Percentiles rank a stretch among this genome's conserved stretches.
Evolutionary conservation across 257 asterid genomes (phyloP).

Genomic region (Petrea volubilis): DNA sequence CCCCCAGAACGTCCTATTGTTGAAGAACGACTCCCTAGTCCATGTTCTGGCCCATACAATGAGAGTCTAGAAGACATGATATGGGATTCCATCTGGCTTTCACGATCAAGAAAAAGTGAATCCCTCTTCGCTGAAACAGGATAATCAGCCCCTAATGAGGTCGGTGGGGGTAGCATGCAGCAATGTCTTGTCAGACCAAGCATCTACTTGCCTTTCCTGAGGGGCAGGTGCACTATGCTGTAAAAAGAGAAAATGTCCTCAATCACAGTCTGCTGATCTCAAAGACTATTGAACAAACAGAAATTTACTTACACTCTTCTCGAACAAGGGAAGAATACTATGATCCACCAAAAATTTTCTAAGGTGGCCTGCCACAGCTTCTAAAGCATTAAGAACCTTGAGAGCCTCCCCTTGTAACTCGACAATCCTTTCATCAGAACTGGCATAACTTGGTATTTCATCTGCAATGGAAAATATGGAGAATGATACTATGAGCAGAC

Average conservation of each 20-base stretch:
- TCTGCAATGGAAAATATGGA: slow-evolving; percentile 41
- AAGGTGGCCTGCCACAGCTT: slow-evolving; percentile 72
- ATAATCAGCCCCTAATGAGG: slow-evolving; percentile 51
- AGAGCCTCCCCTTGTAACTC: slow-evolving; percentile 82
- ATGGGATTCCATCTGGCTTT: slow-evolving; percentile 52
- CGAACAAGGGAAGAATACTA: slow-evolving; percentile 75
- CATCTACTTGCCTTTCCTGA: slow-evolving; percentile 64
- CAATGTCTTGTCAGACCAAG: slow-evolving; percentile 52
- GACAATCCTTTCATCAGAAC: slow-evolving; percentile 77
- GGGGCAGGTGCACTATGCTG: slow-evolving; percentile 55
- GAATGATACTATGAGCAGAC: slow-evolving; percentile 8
- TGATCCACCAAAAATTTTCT: slow-evolving; percentile 89
- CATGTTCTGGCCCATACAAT: slow-evolving; percentile 61
- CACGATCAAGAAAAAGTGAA: slow-evolving; percentile 50
- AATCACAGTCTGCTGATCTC: neutral
- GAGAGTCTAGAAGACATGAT: slow-evolving; percentile 48
- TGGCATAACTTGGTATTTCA: slow-evolving; percentile 66
- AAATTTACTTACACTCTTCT: slow-evolving; percentile 61
- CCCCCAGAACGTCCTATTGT: slow-evolving; percentile 54
- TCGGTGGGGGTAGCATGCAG: slow-evolving; percentile 40
- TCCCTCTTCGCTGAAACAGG: slow-evolving; percentile 60
- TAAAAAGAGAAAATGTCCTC: slow-evolving; percentile 17
- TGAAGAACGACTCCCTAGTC: slow-evolving; percentile 54
- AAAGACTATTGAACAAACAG: slow-evolving; percentile 6
- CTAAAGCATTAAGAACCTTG: slow-evolving; percentile 78